phyloP scores from a whole-genome alignment of 495 filamentous ascomycete genomes.

The Penicillium longicatenatum region DNA sequence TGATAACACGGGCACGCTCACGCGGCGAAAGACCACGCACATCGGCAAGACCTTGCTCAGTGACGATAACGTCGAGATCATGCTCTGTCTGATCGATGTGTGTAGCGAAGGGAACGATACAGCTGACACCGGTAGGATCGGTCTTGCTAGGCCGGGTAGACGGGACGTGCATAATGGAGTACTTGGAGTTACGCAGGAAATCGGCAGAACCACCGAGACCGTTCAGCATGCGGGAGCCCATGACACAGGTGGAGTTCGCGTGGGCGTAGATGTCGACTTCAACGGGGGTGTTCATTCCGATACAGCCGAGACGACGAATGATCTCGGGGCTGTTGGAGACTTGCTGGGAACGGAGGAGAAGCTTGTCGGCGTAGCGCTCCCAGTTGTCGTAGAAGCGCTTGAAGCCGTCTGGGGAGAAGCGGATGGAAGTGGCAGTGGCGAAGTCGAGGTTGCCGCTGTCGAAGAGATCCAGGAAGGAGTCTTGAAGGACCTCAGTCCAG shows the following conservation, averaged over 20 bases:
- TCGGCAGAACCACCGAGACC: slow-evolving; percentile 87
- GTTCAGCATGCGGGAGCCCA: slow-evolving; percentile 91
- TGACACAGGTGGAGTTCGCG: slow-evolving; percentile 88
- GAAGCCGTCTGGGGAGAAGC: slow-evolving; percentile 90
- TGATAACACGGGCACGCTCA: slow-evolving; percentile 83
- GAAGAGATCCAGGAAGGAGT: slow-evolving; percentile 92
- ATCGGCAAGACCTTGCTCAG: slow-evolving; percentile 85
- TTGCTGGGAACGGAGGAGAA: slow-evolving; percentile 83
- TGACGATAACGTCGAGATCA: slow-evolving; percentile 85
- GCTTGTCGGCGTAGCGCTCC: slow-evolving; percentile 78
- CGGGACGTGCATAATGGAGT: slow-evolving; percentile 94
- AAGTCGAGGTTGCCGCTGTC: slow-evolving; percentile 89
- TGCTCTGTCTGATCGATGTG: slow-evolving; percentile 94
- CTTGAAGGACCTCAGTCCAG: slow-evolving; percentile 94
- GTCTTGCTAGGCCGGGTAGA: slow-evolving; percentile 76
- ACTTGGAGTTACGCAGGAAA: slow-evolving; percentile 82
- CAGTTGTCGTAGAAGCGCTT: slow-evolving; percentile 89
- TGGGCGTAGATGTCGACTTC: slow-evolving; percentile 96
- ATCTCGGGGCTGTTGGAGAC: slow-evolving; percentile 95
- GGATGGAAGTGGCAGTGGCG: slow-evolving; percentile 87
- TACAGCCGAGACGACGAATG: slow-evolving; percentile 83
- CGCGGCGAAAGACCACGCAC: slow-evolving; percentile 79
- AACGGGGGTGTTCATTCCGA: slow-evolving; percentile 95
- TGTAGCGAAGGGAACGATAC: slow-evolving; percentile 91
- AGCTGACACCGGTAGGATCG: slow-evolving; percentile 79